Evolutionary conservation across 176 grass and related monocot species (phyloP).

Genomic region (Sorghum bicolor): DNA sequence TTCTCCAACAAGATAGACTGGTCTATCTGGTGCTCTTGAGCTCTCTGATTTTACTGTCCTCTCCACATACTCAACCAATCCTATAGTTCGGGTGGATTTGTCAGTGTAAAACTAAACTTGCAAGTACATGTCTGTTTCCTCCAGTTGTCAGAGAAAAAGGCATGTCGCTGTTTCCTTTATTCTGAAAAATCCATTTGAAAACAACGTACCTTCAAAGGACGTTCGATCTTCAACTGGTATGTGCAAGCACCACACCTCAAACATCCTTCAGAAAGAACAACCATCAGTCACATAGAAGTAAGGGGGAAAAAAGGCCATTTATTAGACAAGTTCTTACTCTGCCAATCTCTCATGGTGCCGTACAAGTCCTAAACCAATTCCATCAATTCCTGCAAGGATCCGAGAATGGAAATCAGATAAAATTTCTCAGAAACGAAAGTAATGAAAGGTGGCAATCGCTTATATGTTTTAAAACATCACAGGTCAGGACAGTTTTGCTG

Average conservation of each 20-base stretch:
- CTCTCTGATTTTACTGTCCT: slow-evolving; percentile 59
- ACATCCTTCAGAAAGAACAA: slow-evolving; percentile 48
- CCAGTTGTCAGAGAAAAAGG: neutral
- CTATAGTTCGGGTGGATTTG: slow-evolving; percentile 28
- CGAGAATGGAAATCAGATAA: neutral
- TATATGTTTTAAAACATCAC: neutral
- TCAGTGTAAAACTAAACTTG: neutral
- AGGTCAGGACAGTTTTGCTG: neutral
- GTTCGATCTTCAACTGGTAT: slow-evolving; percentile 77
- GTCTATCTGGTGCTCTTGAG: slow-evolving; percentile 33
- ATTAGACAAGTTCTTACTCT: slow-evolving; percentile 53
- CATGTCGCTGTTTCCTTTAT: neutral
- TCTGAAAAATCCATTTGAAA: neutral
- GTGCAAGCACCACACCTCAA: slow-evolving; percentile 89
- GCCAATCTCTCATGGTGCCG: slow-evolving; percentile 68
- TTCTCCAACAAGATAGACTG: slow-evolving; percentile 82
- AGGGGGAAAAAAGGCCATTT: neutral
- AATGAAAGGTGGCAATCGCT: too few species aligned
- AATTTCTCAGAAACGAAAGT: neutral
- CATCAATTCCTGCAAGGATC: slow-evolving; percentile 65
- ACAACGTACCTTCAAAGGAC: slow-evolving; percentile 59
- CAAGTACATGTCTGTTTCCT: neutral
- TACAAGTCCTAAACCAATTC: slow-evolving; percentile 76
- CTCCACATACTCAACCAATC: slow-evolving; percentile 69
- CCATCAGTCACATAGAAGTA: neutral